Base-by-base conservation (phyloP, 352 stramenopile species). In the Phytophthora tentaculata region DNA sequence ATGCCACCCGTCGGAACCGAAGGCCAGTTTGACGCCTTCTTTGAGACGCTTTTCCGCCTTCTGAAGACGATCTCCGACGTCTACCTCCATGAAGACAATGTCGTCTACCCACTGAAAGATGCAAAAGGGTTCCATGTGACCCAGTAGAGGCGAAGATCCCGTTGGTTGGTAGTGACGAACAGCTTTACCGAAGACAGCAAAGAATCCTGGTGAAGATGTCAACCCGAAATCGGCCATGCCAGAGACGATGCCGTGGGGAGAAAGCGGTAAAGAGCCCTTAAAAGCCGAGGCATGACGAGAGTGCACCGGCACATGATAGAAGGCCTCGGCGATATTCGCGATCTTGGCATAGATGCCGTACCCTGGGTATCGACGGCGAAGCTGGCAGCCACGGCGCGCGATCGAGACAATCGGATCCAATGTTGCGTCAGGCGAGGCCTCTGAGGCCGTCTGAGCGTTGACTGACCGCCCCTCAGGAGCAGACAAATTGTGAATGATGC, bases 401-500 rank as follows among this genome's bases (percentile, higher is more conserved):
- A 32, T 32, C 28, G 28, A 32, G 28, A 32, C 28, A 8, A 32
- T 8, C 8, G 28, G 28, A 8, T 32, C 28, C 28, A 3, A 8
- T 32, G 28, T 8, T 32, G 28, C 28, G 28, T 32, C 28, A 32
- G 28, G 28, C 28, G 3, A 3, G 28, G 28, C 28, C 28, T 8
- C 28, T 8, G 28, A 32, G 28, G 28, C 22, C 1, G 61, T 64
- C 17, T n/a, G 14, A 0, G 49, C 61, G 24, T 69, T 69, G 26
- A 64, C 37, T 1, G 62, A 69, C 1, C 2, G 7, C 2, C 47
- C 62, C 5, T 9, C 1, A 1, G 63, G 37, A 6, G 55, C 55
- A 9, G 63, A 61, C 7, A 65, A 20, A 28, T 64, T 41, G 10
- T 65, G 63, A 19, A 65, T 70, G 17, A 70, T 61, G 2, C 63